phyloP scores from a whole-genome alignment of 2,329 filamentous ascomycete species.

The Pyrenochaeta sp. region DNA sequence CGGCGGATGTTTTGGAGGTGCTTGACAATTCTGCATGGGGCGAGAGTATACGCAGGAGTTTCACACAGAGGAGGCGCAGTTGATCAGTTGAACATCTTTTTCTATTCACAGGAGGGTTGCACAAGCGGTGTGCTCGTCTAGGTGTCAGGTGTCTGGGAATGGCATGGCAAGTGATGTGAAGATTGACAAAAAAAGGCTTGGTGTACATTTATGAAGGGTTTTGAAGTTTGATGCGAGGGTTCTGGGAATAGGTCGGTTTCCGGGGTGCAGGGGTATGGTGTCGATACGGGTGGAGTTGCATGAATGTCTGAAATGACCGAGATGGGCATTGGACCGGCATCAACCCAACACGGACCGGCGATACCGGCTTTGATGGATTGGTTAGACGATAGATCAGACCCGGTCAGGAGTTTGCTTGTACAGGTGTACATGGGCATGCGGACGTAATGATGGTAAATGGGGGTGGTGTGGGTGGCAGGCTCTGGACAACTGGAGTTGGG shows the following conservation, averaged over 20 bases:
- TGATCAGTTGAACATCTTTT: conserved; percentile 5
- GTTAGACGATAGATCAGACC: conserved; percentile 3
- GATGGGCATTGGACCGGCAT: conserved; percentile 21
- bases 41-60: conserved; percentile 87
- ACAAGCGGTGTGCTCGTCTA: background rate
- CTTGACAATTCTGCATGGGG: conserved; percentile 92
- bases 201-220: conserved; percentile 1
- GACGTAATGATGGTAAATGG: conserved; percentile 5
- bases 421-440: conserved; percentile 3
- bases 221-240: conserved; percentile 5
- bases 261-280: conserved; percentile 23
- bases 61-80: conserved; percentile 68
- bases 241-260: conserved; percentile 30
- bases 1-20: conserved; percentile 81
- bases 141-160: conserved; percentile 6
- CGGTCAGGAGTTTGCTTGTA: conserved; percentile 8
- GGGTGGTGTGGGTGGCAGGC: conserved; percentile 7
- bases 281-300: conserved; percentile 40
- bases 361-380: conserved; percentile 1
- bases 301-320: conserved; percentile 40
- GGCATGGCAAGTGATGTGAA: conserved; percentile 8
- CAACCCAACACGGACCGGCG: conserved; percentile 16
- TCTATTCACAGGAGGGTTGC: background rate
- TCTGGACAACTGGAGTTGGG: conserved; percentile 7
- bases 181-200: conserved; percentile 18